Base-by-base conservation (phyloP, 768 basidiomycete genomes). In the Serendipita sp. region DNA sequence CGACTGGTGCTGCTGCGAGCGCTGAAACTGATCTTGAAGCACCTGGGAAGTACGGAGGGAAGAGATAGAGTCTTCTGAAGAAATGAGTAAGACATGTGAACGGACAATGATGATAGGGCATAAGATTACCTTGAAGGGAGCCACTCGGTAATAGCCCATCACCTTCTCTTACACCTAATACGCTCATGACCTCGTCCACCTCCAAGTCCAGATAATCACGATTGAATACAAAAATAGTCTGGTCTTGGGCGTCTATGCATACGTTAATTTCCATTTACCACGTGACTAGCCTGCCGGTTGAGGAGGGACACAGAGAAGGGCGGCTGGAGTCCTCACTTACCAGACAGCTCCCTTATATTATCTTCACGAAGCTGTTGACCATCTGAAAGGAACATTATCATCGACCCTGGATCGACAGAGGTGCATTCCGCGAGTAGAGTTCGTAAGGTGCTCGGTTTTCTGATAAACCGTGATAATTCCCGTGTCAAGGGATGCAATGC, bases 171-270 rank as follows among this genome's bases (percentile, higher is more conserved):
- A 54, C 24, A 11, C 53, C 53, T 10, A 54, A 28, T 30, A 28
- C 24, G n/a, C 73, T 77, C 15, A 90, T 72, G 30, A 88, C 84
- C 47, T 86, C 80, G 1, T 85, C 81, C 34, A 86, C 64, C 60
- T 86, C 83, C 48, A 83, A 77, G 67, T 89, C 88, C 44, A 92
- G 79, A 69, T 86, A 88, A 70, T 81, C 77, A 70, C 89, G 89
- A 75, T 91, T 92, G 75, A 88, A 92, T 3, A 92, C 86, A 70
- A 82, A 92, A 66, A 92, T 86, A 4, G 83, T 79, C 89, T 82
- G 30, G 24, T 60, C 56, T n/a, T 46, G 15, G 24, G 15, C 45
- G 30, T 2, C n/a, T 24, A 13, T 77, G 63, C 64, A 13, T 47
- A 56, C 63, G 38, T 28, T 32, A 64, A 63, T 63, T 28, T n/a